Conservation (phyloP, 75 land plant genomes). For the Pinus albicaulis region DNA sequence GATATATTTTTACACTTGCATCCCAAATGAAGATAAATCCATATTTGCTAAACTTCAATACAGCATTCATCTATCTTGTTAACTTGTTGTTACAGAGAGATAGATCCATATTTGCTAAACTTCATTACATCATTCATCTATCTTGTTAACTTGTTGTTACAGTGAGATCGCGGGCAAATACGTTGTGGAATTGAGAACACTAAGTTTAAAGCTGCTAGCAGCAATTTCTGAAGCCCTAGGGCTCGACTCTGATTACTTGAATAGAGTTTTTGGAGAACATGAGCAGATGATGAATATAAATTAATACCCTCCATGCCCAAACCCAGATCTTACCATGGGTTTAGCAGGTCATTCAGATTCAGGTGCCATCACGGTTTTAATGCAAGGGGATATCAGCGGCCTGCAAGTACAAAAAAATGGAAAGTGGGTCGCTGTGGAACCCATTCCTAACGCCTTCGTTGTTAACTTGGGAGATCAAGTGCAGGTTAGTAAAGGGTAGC, state of each 20-base stretch:
- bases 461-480: constrained; percentile 73
- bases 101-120: no score
- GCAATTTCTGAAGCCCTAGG: constrained; percentile 62
- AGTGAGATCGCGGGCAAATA: constrained; percentile 42
- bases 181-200: constrained; percentile 19
- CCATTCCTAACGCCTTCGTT: constrained; percentile 50
- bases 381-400: constrained; percentile 50
- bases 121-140: no score
- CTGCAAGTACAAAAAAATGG: constrained; percentile 40
- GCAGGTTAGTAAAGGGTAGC: constrained; percentile 8
- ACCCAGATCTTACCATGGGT: constrained; percentile 67
- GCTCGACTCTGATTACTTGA: constrained; percentile 32
- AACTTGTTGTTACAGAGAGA: no score
- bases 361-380: constrained; percentile 51
- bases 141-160: not conserved
- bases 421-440: constrained; percentile 47
- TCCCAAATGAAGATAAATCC: no score
- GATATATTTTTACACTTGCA: no score
- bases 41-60: no score
- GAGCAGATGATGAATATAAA: constrained; percentile 58
- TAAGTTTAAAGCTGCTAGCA: constrained; percentile 30
- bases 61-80: no score
- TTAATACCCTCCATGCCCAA: constrained; percentile 72
- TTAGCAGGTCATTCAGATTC: constrained; percentile 66
- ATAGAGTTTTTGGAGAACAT: constrained; percentile 36